Evolutionary conservation across 2,329 filamentous ascomycete genomes (phyloP).

Genomic region (Penicillium fuscoglaucum): DNA sequence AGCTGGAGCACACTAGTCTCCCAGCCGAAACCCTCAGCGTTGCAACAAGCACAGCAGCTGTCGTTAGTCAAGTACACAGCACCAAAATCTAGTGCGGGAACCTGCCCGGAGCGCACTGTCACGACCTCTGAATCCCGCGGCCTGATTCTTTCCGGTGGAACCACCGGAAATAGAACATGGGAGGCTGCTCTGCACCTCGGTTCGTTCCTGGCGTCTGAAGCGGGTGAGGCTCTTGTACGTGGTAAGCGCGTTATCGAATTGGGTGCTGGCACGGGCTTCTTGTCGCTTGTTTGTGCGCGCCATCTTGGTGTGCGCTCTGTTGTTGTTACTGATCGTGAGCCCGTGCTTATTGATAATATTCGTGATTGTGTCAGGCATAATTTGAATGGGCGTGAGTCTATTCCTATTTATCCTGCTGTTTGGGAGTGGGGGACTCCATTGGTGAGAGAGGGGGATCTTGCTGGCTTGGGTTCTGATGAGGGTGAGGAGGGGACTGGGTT

Average conservation of each 20-base stretch:
- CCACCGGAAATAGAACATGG: constrained; percentile 69
- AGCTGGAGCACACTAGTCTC: constrained; percentile 66
- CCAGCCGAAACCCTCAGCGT: constrained; percentile 63
- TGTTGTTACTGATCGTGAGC: constrained; percentile 63
- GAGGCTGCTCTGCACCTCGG: constrained; percentile 66
- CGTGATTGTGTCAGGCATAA: constrained; percentile 40
- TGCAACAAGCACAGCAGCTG: constrained; percentile 66
- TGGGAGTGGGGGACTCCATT: constrained; percentile 47
- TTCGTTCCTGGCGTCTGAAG: constrained; percentile 54
- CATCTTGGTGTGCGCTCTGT: constrained; percentile 56
- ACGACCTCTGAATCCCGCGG: constrained; percentile 56
- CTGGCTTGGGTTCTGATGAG: constrained; percentile 3
- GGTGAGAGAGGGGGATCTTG: constrained; percentile 9
- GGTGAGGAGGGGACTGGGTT: constrained; percentile 1
- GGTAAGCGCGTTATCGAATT: constrained; percentile 63
- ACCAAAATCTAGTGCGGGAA: constrained; percentile 21
- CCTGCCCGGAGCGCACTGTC: constrained; percentile 23
- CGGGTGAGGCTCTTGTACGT: constrained; percentile 49
- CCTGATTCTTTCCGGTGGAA: constrained; percentile 58
- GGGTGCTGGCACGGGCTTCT: constrained; percentile 66
- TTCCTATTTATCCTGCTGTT: constrained; percentile 32
- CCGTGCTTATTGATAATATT: constrained; percentile 42
- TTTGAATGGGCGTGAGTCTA: constrained; percentile 24
- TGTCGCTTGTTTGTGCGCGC: constrained; percentile 64
- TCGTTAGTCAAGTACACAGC: constrained; percentile 71